A percentile compares a stretch with the other conserved stretches of the same genome.
phyloP scores from a whole-genome alignment of 345 rosid species.

The Eucalyptus erythrocorys region DNA sequence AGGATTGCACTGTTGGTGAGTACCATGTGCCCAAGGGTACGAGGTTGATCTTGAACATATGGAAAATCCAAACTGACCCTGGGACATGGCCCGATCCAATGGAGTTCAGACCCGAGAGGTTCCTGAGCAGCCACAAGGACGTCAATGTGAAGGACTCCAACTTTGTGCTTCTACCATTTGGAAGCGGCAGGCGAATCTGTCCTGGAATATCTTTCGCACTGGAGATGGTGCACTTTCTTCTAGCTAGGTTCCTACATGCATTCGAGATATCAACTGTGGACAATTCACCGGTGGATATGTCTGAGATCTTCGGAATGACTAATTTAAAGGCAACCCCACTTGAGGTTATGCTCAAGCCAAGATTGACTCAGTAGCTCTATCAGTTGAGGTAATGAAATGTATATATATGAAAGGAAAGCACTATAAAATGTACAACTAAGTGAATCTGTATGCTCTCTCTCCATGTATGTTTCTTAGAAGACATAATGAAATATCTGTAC shows the following conservation, averaged over 20 bases:
- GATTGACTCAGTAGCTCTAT: not conserved
- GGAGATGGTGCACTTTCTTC: constrained; percentile 1
- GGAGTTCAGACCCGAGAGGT: constrained; percentile 26
- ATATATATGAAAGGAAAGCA: not conserved
- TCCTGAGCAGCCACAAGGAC: constrained; percentile 8
- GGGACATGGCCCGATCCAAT: constrained; percentile 13
- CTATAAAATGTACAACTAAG: not conserved
- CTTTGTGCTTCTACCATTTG: constrained; percentile 26
- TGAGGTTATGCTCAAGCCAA: constrained; percentile 2
- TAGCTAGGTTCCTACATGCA: constrained; percentile 20
- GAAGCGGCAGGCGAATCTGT: constrained; percentile 24
- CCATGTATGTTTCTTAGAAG: not conserved
- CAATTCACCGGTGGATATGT: constrained; percentile 4
- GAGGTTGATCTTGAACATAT: constrained; percentile 8
- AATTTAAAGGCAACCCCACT: constrained; percentile 4
- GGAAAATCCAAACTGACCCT: constrained; percentile 17
- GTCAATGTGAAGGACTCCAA: constrained; percentile 16
- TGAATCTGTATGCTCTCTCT: not conserved
- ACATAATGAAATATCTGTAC: not conserved
- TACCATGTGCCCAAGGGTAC: constrained; percentile 14
- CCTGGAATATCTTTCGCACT: constrained; percentile 9
- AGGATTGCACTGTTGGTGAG: constrained; percentile 12
- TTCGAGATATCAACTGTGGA: constrained; percentile 2
- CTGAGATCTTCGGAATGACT: not conserved
- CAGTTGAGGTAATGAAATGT: not conserved